Percentiles rank a stretch among this genome's conserved stretches.
These are phyloP conservation scores for Chlorencoelia australis DNA, from an alignment of 2,329 filamentous ascomycete species.

Conservation along the genomic window DNA sequence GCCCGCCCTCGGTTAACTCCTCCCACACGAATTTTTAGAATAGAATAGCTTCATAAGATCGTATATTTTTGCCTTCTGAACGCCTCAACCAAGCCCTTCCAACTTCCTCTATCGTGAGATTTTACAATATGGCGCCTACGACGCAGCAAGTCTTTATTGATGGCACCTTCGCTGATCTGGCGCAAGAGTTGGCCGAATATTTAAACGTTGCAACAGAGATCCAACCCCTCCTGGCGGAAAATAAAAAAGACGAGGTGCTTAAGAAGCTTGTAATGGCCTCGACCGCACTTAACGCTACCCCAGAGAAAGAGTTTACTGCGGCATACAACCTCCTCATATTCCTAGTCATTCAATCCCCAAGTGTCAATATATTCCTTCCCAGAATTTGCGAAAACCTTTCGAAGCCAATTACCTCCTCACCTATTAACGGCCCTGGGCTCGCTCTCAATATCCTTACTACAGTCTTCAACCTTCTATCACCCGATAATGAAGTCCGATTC, in stretches of 20 bases:
- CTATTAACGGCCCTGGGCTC: conserved; percentile 73
- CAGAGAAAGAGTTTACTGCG: conserved; percentile 93
- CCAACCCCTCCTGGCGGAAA: conserved; percentile 60
- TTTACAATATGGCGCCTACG: conserved; percentile 18
- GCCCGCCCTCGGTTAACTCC: conserved; percentile 9
- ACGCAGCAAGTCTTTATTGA: conserved; percentile 61
- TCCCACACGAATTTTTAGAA: conserved; percentile 9
- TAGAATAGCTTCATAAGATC: conserved; percentile 8
- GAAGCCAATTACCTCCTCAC: conserved; percentile 77
- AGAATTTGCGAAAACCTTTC: conserved; percentile 82
- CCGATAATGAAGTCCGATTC: conserved; percentile 69
- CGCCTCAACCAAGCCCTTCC: conserved; percentile 3
- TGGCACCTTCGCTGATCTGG: conserved; percentile 86
- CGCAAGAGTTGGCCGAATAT: conserved; percentile 90
- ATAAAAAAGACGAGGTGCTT: conserved; percentile 72
- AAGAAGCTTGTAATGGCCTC: conserved; percentile 82
- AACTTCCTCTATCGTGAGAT: conserved; percentile 6
- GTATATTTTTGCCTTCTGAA: conserved; percentile 7
- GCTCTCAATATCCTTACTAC: conserved; percentile 87
- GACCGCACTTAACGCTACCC: conserved; percentile 66
- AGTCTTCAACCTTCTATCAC: conserved; percentile 86
- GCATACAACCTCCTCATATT: conserved; percentile 96
- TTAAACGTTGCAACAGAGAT: conserved; percentile 66
- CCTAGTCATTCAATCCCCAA: conserved; percentile 77
- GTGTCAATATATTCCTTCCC: conserved; percentile 76